phyloP scores from a whole-genome alignment of 495 filamentous ascomycete species.

The Talaromyces adpressus region DNA sequence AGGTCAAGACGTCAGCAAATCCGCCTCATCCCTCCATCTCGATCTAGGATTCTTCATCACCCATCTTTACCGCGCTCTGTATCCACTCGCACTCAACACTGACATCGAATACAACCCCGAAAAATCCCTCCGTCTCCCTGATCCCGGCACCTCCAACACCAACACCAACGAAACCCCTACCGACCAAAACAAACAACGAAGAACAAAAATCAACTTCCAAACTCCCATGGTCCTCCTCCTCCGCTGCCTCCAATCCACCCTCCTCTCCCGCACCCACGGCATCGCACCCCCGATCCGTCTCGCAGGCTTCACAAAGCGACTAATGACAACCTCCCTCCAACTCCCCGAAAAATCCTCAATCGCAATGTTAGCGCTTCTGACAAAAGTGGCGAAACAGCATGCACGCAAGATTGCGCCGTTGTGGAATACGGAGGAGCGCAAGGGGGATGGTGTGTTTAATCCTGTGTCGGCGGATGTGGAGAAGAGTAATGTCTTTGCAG shows the following conservation, averaged over 20 bases:
- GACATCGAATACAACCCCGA: constrained; percentile 75
- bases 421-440: constrained; percentile 86
- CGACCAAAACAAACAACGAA: constrained; percentile 14
- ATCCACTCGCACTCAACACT: constrained; percentile 67
- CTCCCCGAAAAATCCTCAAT: constrained; percentile 80
- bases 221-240: constrained; percentile 88
- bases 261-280: constrained; percentile 43
- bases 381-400: constrained; percentile 66
- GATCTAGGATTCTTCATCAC: constrained; percentile 93
- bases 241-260: constrained; percentile 69
- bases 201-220: constrained; percentile 80
- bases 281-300: constrained; percentile 71
- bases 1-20: constrained; percentile 69
- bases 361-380: constrained; percentile 67
- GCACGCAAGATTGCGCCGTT: constrained; percentile 60
- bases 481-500: constrained; percentile 79
- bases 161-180: constrained; percentile 7
- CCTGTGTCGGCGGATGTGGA: constrained; percentile 54
- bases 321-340: constrained; percentile 74
- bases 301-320: constrained; percentile 87
- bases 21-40: constrained; percentile 63
- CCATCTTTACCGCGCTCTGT: constrained; percentile 79
- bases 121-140: constrained; percentile 72
- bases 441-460: constrained; percentile 68
- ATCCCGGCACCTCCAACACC: constrained; percentile 55